Base-by-base conservation (phyloP, 345 rosid genomes). In the Murraya koenigii region DNA sequence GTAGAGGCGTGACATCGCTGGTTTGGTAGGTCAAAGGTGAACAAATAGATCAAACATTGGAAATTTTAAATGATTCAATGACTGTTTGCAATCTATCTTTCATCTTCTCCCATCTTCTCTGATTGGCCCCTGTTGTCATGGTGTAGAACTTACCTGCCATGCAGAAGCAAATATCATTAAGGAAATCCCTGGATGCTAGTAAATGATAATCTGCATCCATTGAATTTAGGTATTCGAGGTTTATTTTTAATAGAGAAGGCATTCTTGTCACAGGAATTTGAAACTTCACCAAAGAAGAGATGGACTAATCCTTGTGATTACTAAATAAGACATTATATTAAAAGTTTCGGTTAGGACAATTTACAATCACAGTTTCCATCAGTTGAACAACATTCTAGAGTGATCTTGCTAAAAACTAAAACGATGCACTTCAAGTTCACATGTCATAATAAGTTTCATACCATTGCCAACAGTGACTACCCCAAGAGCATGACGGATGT, bases 61-160 rank as follows among this genome's bases (percentile, higher is more conserved):
- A 82, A 78, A 92, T 78, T 83, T 88, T 86, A 81, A 93, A 95
- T 80, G 97, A 95, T 41, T 93, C 98, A 5, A 91, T 59, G 58
- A 93, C 90, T 6, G 91, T 87, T 72, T 86, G 85, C 81, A 93
- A 82, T 83, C 86, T 86, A 20, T 95, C 99, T 85, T 93, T 92
- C 97, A 95, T 90, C 85, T 95, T 95, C 64, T 67, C 94, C 97
- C 98, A 93, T 78, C 97, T 89, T 83, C 98, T 90, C 70, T 95
- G 94, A 20, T 95, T 95, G 1, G 98, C 93, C 2, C 97, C 97
- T 0, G 96, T 92, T 11, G 98, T 92, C 90, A 95, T 69, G 13
- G 95, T 92, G 81, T 89, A 93, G 80, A 95, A 92, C 75, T 90
- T 93, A 13, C 97, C 98, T 92, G 89, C 82, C 79, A 80, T 15